Base-by-base conservation (phyloP, 192 early-diverging fungal genomes). In the Thamnidium elegans region DNA sequence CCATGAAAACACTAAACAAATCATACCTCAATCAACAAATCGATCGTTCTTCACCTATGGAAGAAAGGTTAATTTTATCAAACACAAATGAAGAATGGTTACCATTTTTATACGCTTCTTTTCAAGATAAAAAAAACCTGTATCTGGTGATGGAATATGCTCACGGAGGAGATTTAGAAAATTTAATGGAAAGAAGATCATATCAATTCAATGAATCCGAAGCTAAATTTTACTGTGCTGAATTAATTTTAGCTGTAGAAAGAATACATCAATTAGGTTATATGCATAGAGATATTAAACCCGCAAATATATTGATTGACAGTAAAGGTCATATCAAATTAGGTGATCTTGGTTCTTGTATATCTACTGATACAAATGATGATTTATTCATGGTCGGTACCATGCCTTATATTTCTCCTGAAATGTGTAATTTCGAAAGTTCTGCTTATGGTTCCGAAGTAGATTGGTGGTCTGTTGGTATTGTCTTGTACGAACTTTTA, bases 101-200 rank as follows among this genome's bases (percentile, higher is more conserved):
- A 32, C 88, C 89, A 0, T 73, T 66, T 10, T 67, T 91, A n/a
- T 80, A 91, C 63, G 84, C 86, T 21, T 76, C 90, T 7, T 92
- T 92, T 53, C 95, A 99, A 74, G 95, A 96, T 77, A 76, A 84
- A 20, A 78, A 88, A 26, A 84, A 92, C 72, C 81, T 98, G 36
- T 99, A 98, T 73, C 67, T 99, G 34, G 91, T 97, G 26, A 97
- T 99, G 95, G 96, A 98, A 73, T 99, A 94, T 81, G 82, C 92
- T 48, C 88, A 93, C 4, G 97, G 97, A 50, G 97, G 97, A 31
- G 96, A 99, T 66, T 75, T 99, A 69, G 88, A 96, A 74, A 92
- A 88, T 66, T 79, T 97, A 76, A 81, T 98, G 31, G 91, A 97
- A 77, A 84, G 94, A 74, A 84, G 91, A 74, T 86, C 94, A 73